Conservation (phyloP, 345 rosid genomes). For the Dipteronia dyeriana region DNA sequence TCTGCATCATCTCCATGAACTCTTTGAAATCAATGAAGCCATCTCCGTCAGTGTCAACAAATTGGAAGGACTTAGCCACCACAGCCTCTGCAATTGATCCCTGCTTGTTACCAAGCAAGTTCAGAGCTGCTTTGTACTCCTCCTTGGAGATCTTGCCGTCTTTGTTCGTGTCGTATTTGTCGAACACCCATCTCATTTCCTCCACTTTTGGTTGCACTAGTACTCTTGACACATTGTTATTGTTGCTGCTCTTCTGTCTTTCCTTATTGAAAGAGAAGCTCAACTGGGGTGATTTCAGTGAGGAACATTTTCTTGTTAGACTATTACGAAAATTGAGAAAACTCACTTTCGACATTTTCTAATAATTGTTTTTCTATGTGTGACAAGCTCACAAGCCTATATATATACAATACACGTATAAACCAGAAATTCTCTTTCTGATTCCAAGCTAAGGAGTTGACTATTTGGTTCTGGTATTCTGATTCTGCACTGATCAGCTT, state of each 20-base stretch:
- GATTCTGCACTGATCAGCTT: neutral
- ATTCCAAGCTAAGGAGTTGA: neutral
- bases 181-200: conserved; percentile 53
- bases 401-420: neutral
- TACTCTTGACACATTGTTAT: neutral
- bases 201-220: conserved; percentile 32
- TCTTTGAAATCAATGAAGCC: conserved; percentile 60
- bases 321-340: conserved; percentile 32
- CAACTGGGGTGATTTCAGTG: conserved; percentile 21
- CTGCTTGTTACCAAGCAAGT: conserved; percentile 35
- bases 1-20: conserved; percentile 42
- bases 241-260: conserved; percentile 6
- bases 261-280: conserved; percentile 14
- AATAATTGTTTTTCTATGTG: too few relatives aligned
- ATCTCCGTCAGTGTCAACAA: conserved; percentile 50
- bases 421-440: neutral
- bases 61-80: conserved; percentile 34
- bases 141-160: conserved; percentile 59
- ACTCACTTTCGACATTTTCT: conserved; percentile 25
- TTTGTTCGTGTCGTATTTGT: conserved; percentile 49
- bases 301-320: conserved; percentile 19
- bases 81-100: conserved; percentile 28
- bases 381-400: too few relatives aligned
- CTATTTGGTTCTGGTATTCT: neutral
- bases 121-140: conserved; percentile 47